phyloP scores from a whole-genome alignment of 192 early-diverging fungal species.

The Radiomyces spectabilis region DNA sequence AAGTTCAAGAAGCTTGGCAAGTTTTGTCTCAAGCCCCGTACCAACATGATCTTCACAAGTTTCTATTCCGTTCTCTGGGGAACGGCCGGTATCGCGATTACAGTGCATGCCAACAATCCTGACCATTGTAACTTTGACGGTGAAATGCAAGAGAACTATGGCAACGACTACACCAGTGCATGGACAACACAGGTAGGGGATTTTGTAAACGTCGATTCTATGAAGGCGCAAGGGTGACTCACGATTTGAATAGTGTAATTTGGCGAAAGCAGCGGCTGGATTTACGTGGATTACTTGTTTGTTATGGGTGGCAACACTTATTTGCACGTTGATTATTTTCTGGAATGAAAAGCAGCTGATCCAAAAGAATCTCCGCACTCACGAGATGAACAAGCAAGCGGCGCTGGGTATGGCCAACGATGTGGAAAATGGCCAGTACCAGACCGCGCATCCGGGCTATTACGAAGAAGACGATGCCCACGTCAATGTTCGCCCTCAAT shows the following conservation, averaged over 20 bases:
- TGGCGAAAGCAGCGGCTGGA: constrained; percentile 5
- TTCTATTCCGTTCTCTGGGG: constrained; percentile 21
- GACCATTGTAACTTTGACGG: constrained; percentile 8
- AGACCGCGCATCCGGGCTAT: background rate
- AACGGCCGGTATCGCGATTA: constrained; percentile 18
- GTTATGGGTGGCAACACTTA: constrained; percentile 13
- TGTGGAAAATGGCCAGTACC: no score
- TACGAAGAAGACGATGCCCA: background rate
- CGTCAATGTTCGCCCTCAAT: constrained; percentile 1
- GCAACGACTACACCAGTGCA: constrained; percentile 6
- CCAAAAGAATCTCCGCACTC: constrained; percentile 23
- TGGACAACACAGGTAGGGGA: constrained; percentile 27
- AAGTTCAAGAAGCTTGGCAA: constrained; percentile 29
- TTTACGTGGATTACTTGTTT: constrained; percentile 24
- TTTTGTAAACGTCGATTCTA: background rate
- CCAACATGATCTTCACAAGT: constrained; percentile 13
- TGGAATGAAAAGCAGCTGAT: constrained; percentile 22
- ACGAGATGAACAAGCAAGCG: constrained; percentile 4
- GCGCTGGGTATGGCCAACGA: no score
- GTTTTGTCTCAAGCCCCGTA: constrained; percentile 21
- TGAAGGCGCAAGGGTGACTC: background rate
- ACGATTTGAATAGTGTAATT: constrained; percentile 18
- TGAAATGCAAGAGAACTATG: constrained; percentile 1
- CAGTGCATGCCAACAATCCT: constrained; percentile 13
- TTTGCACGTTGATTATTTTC: constrained; percentile 7